Conservation (phyloP, 805 yeast species). For the Pichia scutulata region DNA sequence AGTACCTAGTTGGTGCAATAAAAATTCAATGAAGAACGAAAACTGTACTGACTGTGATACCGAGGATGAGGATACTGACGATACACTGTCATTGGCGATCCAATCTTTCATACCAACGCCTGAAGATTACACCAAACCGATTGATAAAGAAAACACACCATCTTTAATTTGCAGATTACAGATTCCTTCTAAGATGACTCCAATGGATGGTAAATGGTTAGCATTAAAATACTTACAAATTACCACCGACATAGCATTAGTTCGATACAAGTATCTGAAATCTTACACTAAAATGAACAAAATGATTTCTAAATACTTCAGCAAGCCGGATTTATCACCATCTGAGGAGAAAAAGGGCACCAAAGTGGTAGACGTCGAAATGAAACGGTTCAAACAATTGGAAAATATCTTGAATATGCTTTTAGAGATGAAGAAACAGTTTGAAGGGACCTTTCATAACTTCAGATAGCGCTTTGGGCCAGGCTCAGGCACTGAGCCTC, state of each 20-base stretch:
- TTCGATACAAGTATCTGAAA: conserved; percentile 24
- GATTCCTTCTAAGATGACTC: conserved; percentile 5
- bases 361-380: conserved; percentile 16
- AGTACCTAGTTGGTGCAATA: conserved; percentile 1
- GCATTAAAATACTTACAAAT: conserved; percentile 22
- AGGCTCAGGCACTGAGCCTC: no score
- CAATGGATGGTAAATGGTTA: conserved; percentile 11
- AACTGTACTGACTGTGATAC: no score
- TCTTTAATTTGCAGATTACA: background rate
- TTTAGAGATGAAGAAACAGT: conserved; percentile 13
- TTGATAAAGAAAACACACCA: background rate
- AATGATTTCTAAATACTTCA: conserved; percentile 21
- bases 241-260: conserved; percentile 19
- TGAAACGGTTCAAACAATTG: conserved; percentile 18
- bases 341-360: conserved; percentile 23
- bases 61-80: background rate
- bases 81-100: background rate
- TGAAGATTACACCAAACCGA: background rate
- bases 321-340: conserved; percentile 16
- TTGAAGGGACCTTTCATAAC: conserved; percentile 9
- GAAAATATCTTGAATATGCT: conserved; percentile 16
- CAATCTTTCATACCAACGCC: background rate
- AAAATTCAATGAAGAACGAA: background rate
- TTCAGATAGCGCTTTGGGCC: background rate
- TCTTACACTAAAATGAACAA: conserved; percentile 19